Conservation (phyloP, 2,329 filamentous ascomycete species). For the Monilinia aucupariae region DNA sequence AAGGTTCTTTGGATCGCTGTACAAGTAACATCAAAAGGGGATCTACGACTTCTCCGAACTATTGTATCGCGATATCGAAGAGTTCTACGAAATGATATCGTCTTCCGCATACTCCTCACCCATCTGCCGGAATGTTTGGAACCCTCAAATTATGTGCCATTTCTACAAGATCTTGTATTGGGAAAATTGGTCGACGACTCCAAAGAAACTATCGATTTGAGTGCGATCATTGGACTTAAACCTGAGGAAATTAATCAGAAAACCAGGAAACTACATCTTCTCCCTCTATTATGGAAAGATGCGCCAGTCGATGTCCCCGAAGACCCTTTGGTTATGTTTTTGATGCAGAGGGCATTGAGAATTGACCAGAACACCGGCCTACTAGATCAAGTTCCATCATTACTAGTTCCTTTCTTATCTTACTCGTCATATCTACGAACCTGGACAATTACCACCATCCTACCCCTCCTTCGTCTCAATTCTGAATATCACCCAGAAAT, state of each 20-base stretch:
- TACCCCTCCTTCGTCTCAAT: constrained; percentile 64
- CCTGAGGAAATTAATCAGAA: constrained; percentile 60
- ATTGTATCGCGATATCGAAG: constrained; percentile 53
- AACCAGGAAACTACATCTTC: constrained; percentile 57
- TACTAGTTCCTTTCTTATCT: constrained; percentile 63
- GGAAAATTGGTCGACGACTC: constrained; percentile 32
- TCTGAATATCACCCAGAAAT: constrained; percentile 59
- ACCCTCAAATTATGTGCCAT: constrained; percentile 56
- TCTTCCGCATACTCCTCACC: constrained; percentile 69
- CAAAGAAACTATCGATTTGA: constrained; percentile 46
- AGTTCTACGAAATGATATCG: constrained; percentile 56
- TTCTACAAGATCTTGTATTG: constrained; percentile 50
- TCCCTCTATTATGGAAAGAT: constrained; percentile 49
- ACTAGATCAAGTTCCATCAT: constrained; percentile 59
- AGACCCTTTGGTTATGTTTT: constrained; percentile 57
- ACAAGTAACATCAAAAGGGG: constrained; percentile 60
- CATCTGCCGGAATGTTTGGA: constrained; percentile 68
- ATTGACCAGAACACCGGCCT: constrained; percentile 71
- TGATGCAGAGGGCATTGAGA: constrained; percentile 61
- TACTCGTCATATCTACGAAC: constrained; percentile 55
- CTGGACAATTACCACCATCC: constrained; percentile 63
- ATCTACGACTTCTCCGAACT: constrained; percentile 56
- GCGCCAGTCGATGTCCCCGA: constrained; percentile 44
- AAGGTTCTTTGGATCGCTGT: constrained; percentile 70
- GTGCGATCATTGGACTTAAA: constrained; percentile 52